These are phyloP conservation scores for Castanopsis chinensis DNA, from an alignment of 306 rosid genomes.

Conservation along the genomic window DNA sequence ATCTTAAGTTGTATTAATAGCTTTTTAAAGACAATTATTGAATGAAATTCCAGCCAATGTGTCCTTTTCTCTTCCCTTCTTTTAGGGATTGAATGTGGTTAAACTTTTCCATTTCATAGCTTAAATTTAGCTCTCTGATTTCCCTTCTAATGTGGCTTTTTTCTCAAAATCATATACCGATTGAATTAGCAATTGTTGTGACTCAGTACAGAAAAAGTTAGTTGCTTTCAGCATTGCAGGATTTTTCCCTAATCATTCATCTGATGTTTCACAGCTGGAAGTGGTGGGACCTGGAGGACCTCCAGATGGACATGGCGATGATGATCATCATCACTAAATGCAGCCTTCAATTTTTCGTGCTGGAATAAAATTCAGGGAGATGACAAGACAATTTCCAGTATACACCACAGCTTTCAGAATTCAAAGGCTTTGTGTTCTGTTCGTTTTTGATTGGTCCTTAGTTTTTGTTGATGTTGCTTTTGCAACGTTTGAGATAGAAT, in stretches of 20 bases:
- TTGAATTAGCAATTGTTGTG: too few species aligned
- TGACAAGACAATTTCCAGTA: slow-evolving; percentile 45
- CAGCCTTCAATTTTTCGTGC: slow-evolving; percentile 25
- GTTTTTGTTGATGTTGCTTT: slow-evolving; percentile 26
- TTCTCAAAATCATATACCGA: too few species aligned
- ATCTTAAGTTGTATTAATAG: too few species aligned
- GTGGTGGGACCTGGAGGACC: slow-evolving; percentile 98
- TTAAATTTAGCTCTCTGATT: too few species aligned
- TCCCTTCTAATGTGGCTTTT: too few species aligned
- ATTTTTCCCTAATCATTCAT: slow-evolving; percentile 22
- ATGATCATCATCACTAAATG: slow-evolving; percentile 58
- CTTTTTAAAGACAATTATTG: too few species aligned
- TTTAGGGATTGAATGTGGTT: too few species aligned
- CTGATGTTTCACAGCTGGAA: slow-evolving; percentile 62
- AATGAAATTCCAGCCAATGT: too few species aligned
- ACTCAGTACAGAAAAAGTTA: too few species aligned
- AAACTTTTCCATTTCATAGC: too few species aligned
- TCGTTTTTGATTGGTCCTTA: slow-evolving; percentile 40
- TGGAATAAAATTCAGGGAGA: slow-evolving; percentile 51
- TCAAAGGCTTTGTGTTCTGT: slow-evolving; percentile 35
- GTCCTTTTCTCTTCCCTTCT: too few species aligned
- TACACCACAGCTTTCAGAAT: slow-evolving; percentile 38
- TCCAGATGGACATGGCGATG: slow-evolving; percentile 71
- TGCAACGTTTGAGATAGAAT: slow-evolving; percentile 40
- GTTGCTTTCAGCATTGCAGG: not conserved